These are phyloP conservation scores for Pichia nanzhaoensis DNA, from an alignment of 805 yeast species.

Conservation along the genomic window DNA sequence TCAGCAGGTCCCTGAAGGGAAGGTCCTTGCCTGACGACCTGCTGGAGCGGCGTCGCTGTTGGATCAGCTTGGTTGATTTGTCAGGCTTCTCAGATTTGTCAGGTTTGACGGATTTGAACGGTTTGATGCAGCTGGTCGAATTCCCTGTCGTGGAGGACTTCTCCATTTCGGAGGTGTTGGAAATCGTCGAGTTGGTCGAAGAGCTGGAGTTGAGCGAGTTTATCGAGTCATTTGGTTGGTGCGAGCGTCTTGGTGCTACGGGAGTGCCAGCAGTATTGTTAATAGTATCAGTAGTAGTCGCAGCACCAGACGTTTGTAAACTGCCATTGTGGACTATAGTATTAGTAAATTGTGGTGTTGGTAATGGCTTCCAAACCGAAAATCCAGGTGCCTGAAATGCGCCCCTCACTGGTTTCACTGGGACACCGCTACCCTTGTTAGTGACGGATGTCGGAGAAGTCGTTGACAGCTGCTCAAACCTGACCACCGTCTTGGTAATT, in stretches of 20 bases:
- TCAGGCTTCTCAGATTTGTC: not conserved
- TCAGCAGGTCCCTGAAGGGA: conserved; percentile 23
- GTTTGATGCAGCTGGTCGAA: too few species aligned
- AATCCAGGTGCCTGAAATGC: not conserved
- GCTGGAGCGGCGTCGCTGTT: not conserved
- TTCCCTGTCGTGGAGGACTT: not conserved
- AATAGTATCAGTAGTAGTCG: too few species aligned
- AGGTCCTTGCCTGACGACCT: not conserved
- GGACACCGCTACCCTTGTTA: too few species aligned
- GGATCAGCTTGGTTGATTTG: not conserved
- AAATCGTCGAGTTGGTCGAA: conserved; percentile 4
- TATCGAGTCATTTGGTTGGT: not conserved
- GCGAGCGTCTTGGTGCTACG: not conserved
- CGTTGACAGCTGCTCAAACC: conserved; percentile 3
- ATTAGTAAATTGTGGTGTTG: not conserved
- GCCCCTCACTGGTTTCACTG: too few species aligned
- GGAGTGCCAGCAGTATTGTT: too few species aligned
- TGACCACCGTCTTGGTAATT: conserved; percentile 11
- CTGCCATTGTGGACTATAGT: not conserved
- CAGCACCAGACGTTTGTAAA: not conserved
- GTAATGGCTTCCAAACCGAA: too few species aligned
- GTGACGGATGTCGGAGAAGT: not conserved
- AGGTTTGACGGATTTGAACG: not conserved
- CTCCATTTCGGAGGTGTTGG: not conserved
- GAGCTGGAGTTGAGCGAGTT: not conserved